Evolutionary conservation across 768 basidiomycete species (phyloP), one percentile per base, ranked within the genome.

Genomic region (Tricholoma saponaceum): DNA sequence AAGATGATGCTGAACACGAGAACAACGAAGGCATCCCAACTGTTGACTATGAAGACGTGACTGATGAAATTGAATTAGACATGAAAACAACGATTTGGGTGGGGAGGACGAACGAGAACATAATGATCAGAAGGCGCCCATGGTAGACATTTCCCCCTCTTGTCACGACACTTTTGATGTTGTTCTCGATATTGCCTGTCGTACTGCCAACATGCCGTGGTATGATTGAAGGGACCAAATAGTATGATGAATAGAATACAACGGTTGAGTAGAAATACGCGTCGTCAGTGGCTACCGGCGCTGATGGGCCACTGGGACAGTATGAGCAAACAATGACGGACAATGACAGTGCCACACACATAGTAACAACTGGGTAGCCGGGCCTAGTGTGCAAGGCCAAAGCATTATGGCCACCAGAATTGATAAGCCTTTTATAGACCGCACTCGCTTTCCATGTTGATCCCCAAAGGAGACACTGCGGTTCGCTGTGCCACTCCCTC

Each of bases 41-140:
- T 7, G 39, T 26, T 14, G 25, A 23, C 22, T 47, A 49, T 5
- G 57, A 52, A 20, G 13, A 35, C 3, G 22, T 43, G 7, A 18
- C 50, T 39, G 41, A 54, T 16, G 55, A 55, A 20, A 32, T 41
- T 52, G 63, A 43, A 14, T 52, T 56, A 2, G 53, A 60, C 0
- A 57, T 69, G 56, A 67, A 62, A 63, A 79, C 79, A 25, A 77
- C 69, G 35, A 66, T 75, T 3, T 78, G 78, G 65, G 62, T 83
- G 35, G 60, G 72, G 54, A 5, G 3, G 32, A 63, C 60, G 41
- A 68, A 69, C 13, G 77, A 76, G 28, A 73, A 73, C 47, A 65
- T 83, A 26, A 69, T 72, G 55, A 76, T 82, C 16, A 73, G 73
- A 65, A 74, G 76, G 58, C 69, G 64, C 39, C 76, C 73, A 46